These are phyloP conservation scores for Xylaria scruposa DNA, from an alignment of 495 filamentous ascomycete genomes.

Conservation along the genomic window DNA sequence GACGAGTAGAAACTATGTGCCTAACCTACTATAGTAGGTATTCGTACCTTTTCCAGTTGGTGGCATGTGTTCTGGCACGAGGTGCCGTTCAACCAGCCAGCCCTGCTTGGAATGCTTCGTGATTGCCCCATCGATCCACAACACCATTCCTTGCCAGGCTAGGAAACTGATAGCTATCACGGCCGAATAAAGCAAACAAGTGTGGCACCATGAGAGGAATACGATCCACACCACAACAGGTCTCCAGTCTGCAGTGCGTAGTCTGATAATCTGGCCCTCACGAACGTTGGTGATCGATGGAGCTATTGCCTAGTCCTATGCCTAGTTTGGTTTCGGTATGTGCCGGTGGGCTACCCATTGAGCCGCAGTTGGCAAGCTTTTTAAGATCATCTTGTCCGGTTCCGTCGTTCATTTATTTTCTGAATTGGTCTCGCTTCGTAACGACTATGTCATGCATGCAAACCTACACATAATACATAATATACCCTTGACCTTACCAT, in stretches of 20 bases:
- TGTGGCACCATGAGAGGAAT: constrained; percentile 11
- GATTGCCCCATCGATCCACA: constrained; percentile 12
- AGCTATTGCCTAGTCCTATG: not conserved
- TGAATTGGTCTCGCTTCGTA: not conserved
- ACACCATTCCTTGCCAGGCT: constrained; percentile 9
- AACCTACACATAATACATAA: constrained; percentile 1
- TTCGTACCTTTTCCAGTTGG: not conserved
- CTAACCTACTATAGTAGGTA: not conserved
- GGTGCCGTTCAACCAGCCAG: not conserved
- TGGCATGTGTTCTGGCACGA: constrained; percentile 8
- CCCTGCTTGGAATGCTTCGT: constrained; percentile 16
- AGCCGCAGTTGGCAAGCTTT: constrained; percentile 17
- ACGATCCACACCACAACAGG: constrained; percentile 13
- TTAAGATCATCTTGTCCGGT: constrained; percentile 12
- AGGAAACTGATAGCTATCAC: constrained; percentile 14
- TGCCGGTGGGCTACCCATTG: constrained; percentile 7
- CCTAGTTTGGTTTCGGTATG: constrained; percentile 16
- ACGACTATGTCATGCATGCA: constrained; percentile 18
- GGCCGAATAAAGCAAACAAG: constrained; percentile 8
- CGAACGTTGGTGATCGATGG: not conserved
- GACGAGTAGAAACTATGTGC: not conserved
- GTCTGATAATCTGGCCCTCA: not conserved
- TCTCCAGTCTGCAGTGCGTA: not conserved
- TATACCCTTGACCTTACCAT: constrained; percentile 11
- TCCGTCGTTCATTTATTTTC: not conserved